phyloP scores from a whole-genome alignment of 305 asterid species.

The Ruellia speciosa region DNA sequence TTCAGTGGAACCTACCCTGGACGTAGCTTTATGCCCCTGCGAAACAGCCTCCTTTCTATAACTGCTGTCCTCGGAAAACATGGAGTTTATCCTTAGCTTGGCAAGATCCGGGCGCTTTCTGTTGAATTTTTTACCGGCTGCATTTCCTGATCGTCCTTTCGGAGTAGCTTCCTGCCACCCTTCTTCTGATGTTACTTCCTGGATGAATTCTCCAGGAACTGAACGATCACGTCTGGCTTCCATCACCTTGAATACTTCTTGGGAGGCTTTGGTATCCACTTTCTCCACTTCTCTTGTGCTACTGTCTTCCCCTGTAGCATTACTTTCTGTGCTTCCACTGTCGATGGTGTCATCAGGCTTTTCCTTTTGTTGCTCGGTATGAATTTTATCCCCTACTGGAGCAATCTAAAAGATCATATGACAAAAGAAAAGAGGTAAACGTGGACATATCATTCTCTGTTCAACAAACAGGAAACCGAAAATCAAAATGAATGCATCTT shows the following conservation, averaged over 20 bases:
- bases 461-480: conserved; percentile 10
- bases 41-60: conserved; percentile 49
- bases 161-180: conserved; percentile 98
- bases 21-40: conserved; percentile 46
- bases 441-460: conserved; percentile 17
- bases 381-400: conserved; percentile 51
- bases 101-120: conserved; percentile 68
- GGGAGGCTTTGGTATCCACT: conserved; percentile 28
- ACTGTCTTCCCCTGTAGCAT: conserved; percentile 27
- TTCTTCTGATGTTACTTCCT: conserved; percentile 60
- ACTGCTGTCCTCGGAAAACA: conserved; percentile 39
- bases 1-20: conserved; percentile 42
- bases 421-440: conserved; percentile 23
- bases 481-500: not conserved
- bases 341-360: conserved; percentile 33
- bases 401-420: conserved; percentile 45
- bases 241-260: conserved; percentile 25
- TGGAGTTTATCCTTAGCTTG: conserved; percentile 52
- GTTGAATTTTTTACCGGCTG: conserved; percentile 49
- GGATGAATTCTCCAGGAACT: conserved; percentile 32
- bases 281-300: conserved; percentile 38
- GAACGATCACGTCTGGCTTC: conserved; percentile 24
- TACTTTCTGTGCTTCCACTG: conserved; percentile 29
- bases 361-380: conserved; percentile 40
- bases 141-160: conserved; percentile 63